Conservation (phyloP, 2,329 filamentous ascomycete species). For the Pestalotiopsis sp. region DNA sequence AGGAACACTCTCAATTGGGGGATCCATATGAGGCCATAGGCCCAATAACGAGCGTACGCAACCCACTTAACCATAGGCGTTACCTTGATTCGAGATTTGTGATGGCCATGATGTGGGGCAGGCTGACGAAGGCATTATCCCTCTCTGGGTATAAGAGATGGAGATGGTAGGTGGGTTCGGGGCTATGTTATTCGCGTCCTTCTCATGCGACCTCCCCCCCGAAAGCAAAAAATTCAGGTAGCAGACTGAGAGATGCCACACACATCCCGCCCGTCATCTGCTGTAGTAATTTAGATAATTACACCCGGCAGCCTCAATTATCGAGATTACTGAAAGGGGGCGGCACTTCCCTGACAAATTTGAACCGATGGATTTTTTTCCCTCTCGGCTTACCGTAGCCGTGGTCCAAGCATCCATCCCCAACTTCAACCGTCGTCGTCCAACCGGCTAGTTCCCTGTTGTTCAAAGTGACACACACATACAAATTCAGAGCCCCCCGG, state of each 20-base stretch:
- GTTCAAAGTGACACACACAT: background rate
- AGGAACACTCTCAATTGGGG: background rate
- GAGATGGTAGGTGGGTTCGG: conserved; percentile 1
- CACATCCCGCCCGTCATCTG: background rate
- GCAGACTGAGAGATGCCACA: background rate
- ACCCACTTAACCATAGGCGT: background rate
- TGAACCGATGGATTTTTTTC: background rate
- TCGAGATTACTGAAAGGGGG: background rate
- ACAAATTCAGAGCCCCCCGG: background rate
- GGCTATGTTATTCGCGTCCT: conserved; percentile 10
- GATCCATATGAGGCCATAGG: background rate
- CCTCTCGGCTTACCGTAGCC: background rate
- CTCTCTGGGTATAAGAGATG: conserved; percentile 10
- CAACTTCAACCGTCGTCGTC: background rate
- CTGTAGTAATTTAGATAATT: background rate
- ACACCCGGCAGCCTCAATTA: background rate
- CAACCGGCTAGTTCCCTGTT: background rate
- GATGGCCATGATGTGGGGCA: conserved; percentile 3
- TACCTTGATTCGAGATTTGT: conserved; percentile 4
- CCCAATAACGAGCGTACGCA: conserved; percentile 3
- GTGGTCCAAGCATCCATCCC: background rate
- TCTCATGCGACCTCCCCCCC: background rate
- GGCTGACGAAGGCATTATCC: conserved; percentile 11
- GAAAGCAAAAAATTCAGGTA: background rate
- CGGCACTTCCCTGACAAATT: background rate